Base-by-base conservation (phyloP, 306 rosid genomes). In the cucumber (Cucumis sativus) region DNA sequence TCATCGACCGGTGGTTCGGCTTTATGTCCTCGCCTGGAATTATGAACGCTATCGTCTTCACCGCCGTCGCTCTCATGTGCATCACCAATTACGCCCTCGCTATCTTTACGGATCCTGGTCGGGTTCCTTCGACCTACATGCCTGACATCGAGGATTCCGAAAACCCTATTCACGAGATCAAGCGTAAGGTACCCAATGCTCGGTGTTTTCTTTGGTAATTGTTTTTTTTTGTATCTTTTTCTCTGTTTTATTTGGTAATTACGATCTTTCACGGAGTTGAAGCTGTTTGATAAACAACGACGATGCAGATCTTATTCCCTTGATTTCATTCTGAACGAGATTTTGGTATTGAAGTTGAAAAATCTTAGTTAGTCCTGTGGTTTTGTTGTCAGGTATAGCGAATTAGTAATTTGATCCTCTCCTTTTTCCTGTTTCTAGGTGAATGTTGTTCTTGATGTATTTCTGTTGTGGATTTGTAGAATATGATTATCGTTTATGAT, bases 11-110 rank as follows among this genome's bases (percentile, higher is more conserved):
- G 12, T 95, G 99, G 99, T 83, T 95, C 71, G 97, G 99, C 45
- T 92, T 95, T 78, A 52, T 77, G 85, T 83, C 99, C n/a, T 95
- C 99, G 10, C 99, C 99, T 0, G 99, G 99, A 33, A 84, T 95
- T 51, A 84, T 82, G 76, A 95, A 95, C 93, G 87, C 91, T 79
- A 49, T 78, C 75, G 90, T 83, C 78, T 95, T 95, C 92, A 85
- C 99, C n/a, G 89, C 83, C 41, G 58, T 92, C 16, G 84, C 97
- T 15, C 35, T 76, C 78, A 83, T 87, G 86, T 92, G 93, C 71
- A 51, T 78, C 25, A 71, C 77, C 85, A 90, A 80, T 49, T 95
- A 89, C 85, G 73, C 88, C 57, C 17, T 75, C 28, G 86, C 96
- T 43, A 84, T 92, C 17, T 72, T 61, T 67, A 75, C 86, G 61